These are phyloP conservation scores for Solanum piurae DNA, from an alignment of 257 asterid genomes.

Conservation along the genomic window DNA sequence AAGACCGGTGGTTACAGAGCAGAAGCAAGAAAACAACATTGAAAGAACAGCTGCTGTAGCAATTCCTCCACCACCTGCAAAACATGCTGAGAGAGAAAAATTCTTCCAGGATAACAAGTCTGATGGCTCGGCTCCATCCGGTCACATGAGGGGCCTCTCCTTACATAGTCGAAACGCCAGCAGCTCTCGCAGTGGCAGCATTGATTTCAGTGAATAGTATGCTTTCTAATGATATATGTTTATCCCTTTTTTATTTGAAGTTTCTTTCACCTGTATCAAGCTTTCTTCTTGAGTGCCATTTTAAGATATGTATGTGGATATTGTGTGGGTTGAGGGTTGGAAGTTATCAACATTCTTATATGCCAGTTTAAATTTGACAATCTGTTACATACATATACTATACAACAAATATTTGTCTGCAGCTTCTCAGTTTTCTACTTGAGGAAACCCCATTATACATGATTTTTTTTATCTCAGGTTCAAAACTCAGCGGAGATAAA, in stretches of 20 bases:
- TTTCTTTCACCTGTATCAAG: neutral
- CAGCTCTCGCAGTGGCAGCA: conserved; percentile 67
- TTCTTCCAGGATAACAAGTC: conserved; percentile 67
- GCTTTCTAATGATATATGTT: neutral
- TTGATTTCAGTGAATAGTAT: conserved; percentile 56
- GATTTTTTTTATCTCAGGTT: neutral
- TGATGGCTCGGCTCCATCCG: conserved; percentile 40
- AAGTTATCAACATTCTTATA: neutral
- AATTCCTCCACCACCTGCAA: conserved; percentile 95
- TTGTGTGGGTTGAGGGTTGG: neutral
- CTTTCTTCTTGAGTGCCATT: neutral
- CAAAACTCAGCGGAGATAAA: neutral
- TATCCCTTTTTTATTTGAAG: neutral
- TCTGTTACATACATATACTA: neutral
- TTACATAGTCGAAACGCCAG: conserved; percentile 72
- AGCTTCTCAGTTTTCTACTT: neutral
- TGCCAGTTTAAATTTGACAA: neutral
- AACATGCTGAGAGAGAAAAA: conserved; percentile 75
- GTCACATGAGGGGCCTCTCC: conserved; percentile 62
- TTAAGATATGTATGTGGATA: neutral
- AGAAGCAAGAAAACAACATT: conserved; percentile 27
- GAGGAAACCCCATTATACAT: neutral
- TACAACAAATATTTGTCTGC: neutral
- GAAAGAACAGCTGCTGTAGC: conserved; percentile 33
- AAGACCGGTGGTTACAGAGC: conserved; percentile 47